Conservation (phyloP, 2,329 filamentous ascomycete species). For the Tolypocladium ovalisporum region DNA sequence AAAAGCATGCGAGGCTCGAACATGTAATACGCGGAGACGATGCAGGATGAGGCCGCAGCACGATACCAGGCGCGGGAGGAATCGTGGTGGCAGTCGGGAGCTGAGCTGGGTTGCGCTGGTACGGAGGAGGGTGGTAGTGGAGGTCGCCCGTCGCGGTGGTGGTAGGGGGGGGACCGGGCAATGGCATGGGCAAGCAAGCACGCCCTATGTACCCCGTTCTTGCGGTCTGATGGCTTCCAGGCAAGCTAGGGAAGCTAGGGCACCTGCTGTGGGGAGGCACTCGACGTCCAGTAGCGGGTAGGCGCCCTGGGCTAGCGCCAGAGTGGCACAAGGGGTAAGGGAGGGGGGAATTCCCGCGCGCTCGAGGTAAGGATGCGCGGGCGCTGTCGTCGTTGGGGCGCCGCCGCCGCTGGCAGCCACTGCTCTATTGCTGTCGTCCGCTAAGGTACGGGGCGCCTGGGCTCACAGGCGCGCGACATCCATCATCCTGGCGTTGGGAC, state of each 20-base stretch:
- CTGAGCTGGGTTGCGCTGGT: neutral
- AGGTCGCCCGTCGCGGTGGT: neutral
- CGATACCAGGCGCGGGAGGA: neutral
- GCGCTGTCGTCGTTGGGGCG: neutral
- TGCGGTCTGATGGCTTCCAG: neutral
- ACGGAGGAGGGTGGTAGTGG: neutral
- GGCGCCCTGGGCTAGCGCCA: neutral
- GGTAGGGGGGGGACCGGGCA: neutral
- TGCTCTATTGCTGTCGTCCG: neutral
- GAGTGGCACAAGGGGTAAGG: neutral
- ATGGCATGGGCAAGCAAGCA: neutral
- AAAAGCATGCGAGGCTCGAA: slow-evolving; percentile 1
- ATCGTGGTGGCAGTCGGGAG: neutral
- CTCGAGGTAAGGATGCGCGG: neutral
- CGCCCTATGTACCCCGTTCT: neutral
- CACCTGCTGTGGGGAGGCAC: neutral
- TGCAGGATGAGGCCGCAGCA: neutral
- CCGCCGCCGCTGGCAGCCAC: neutral
- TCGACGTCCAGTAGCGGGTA: neutral
- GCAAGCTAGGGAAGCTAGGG: neutral
- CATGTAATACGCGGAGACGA: neutral
- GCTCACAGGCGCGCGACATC: neutral
- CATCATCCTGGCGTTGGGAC: neutral
- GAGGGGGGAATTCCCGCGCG: neutral
- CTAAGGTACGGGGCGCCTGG: neutral